Evolutionary conservation across 1,284 basidiomycete genomes (phyloP).

Genomic region (Leccinum solheimii): DNA sequence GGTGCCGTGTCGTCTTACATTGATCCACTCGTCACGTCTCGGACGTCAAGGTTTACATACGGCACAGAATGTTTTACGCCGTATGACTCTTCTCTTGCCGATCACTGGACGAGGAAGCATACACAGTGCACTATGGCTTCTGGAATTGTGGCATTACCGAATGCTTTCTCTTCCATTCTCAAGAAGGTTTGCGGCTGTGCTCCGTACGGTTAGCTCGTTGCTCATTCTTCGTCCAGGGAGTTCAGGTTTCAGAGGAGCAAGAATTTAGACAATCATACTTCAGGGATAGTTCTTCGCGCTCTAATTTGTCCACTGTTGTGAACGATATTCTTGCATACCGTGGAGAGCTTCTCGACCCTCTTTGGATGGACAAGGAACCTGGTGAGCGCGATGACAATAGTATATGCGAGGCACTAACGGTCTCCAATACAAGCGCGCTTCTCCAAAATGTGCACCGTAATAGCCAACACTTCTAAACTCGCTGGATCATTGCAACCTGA

Average conservation of each 20-base stretch:
- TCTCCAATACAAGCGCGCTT: neutral
- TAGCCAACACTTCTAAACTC: conserved; percentile 13
- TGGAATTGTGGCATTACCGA: conserved; percentile 23
- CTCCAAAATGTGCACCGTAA: conserved; percentile 17
- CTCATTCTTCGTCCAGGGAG: conserved; percentile 22
- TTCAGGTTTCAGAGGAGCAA: conserved; percentile 32
- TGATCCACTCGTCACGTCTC: conserved; percentile 47
- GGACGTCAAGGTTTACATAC: conserved; percentile 45
- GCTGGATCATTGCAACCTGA: neutral
- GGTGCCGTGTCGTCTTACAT: conserved; percentile 53
- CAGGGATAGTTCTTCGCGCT: neutral
- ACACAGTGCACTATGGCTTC: neutral
- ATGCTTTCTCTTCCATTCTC: conserved; percentile 33
- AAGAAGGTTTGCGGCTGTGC: conserved; percentile 22
- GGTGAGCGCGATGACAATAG: conserved; percentile 7
- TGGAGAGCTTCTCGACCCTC: conserved; percentile 10
- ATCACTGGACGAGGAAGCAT: conserved; percentile 36
- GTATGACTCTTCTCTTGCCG: conserved; percentile 32
- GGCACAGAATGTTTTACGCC: conserved; percentile 31
- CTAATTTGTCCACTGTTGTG: neutral
- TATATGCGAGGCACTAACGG: neutral
- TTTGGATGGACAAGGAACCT: conserved; percentile 23
- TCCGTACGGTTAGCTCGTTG: neutral
- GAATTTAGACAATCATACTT: conserved; percentile 28
- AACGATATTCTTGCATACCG: conserved; percentile 15